Evolutionary conservation across 306 rosid genomes (phyloP), one percentile per base, ranked within the genome.

Genomic region (Prunus campanulata): DNA sequence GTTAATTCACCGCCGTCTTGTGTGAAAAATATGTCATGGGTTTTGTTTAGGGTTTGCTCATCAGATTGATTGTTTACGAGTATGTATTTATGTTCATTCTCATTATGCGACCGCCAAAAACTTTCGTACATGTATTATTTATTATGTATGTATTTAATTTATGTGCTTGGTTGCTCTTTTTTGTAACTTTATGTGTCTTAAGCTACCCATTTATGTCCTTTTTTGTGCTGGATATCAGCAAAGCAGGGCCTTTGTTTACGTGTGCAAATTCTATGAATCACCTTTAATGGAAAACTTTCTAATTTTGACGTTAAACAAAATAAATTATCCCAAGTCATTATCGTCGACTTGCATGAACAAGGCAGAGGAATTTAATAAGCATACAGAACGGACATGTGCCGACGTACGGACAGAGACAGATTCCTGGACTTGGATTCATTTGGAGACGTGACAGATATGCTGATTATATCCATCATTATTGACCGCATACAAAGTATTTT

Each of bases 371-470:
- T 76, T 76, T 15, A 55, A 64, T 24, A 61, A 32, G 30, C 67
- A 11, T 20, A 25, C 71, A 20, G 39, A 76, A 39, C 66, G 24
- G 73, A 75, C 81, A 79, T 52, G 81, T 48, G 79, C 85, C 69
- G 77, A 79, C 79, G 73, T 83, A 80, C 78, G 84, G 77, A 72
- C 77, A 69, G 52, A 16, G 80, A 74, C 71, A 84, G 70, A 80
- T 89, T 82, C 80, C 73, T 63, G 65, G 46, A 78, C n/a, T 82
- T 82, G 88, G 86, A 87, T 85, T 61, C 77, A 66, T 72, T 72
- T 51, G 63, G 3, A 47, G 10, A 13, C 19, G 5, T 39, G 19
- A 60, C 39, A 71, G 54, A 81, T 68, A 71, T 35, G 42, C 8
- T 35, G 42, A 35, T 35, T 74, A 78, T 80, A 81, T 51, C 15